These are phyloP conservation scores for Alternaria sp. DNA, from an alignment of 2,329 filamentous ascomycete genomes.

Conservation along the genomic window DNA sequence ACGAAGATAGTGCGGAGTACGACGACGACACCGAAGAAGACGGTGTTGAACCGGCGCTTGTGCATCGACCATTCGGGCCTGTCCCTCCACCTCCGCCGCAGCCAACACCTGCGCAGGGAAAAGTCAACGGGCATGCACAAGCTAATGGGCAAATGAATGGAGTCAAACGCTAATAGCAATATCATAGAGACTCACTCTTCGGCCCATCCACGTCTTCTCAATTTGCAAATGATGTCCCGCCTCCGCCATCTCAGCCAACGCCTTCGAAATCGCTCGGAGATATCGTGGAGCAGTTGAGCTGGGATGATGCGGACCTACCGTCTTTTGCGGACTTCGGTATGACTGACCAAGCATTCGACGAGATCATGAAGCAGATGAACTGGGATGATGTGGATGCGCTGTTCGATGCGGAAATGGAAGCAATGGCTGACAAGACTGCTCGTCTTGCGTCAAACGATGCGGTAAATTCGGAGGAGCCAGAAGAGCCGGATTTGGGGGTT, in stretches of 20 bases:
- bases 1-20: constrained; percentile 58
- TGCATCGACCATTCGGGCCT: constrained; percentile 45
- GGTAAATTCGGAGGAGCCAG: background rate
- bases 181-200: constrained; percentile 13
- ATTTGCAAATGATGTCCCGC: background rate
- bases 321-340: background rate
- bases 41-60: constrained; percentile 43
- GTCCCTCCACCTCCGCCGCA: constrained; percentile 47
- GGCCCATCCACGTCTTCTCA: background rate
- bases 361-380: background rate
- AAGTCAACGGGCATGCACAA: constrained; percentile 47
- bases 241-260: background rate
- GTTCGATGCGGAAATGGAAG: background rate
- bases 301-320: background rate
- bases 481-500: background rate
- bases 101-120: constrained; percentile 39
- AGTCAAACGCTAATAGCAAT: constrained; percentile 44
- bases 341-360: background rate
- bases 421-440: background rate
- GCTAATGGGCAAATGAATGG: constrained; percentile 49
- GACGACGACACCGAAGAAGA: constrained; percentile 65
- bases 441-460: background rate
- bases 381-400: background rate
- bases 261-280: background rate
- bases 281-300: background rate